Base-by-base conservation (phyloP, 2,329 filamentous ascomycete genomes). In the Aspergillus thermomutatus region DNA sequence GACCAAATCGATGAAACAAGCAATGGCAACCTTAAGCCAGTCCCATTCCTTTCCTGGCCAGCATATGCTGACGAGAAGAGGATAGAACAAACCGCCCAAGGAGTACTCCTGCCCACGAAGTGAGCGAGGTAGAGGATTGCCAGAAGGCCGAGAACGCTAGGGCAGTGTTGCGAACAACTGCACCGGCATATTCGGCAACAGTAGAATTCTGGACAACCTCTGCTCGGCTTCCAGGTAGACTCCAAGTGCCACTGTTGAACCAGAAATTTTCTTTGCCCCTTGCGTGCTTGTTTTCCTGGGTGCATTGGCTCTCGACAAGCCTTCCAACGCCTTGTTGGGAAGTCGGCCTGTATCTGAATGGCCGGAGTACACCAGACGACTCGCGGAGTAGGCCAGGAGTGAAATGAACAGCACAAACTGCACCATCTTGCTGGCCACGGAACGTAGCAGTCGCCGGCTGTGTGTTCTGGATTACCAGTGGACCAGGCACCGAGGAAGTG, bases 21-120 rank as follows among this genome's bases (percentile, higher is more conserved):
- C 19, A 45, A 37, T 31, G 31, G 31, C 28, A 34, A 31, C 14
- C 27, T 47, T 61, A 62, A 34, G 52, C 56, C 34, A 62, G 26
- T 40, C 58, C 57, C 52, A 64, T 25, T 57, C 60, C 61, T 56
- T 64, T 65, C 52, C 60, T 54, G 40, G 46, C 50, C 21, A 54
- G 50, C 50, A 51, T 55, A 54, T 58, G 56, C 34, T 60, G 53
- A 48, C 54, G 53, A 28, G 57, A 63, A 55, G 58, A 64, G 47
- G 55, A 51, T 10, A 62, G n/a, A n/a, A 59, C 54, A 40, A 63
- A 19, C 40, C 49, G 61, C 41, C 60, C 57, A 23, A 65, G 49
- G 34, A 57, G 49, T 6, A 25, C 26, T 3, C 60, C 56, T n/a
- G 58, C 49, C 56, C 40, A 60, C 9, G 65, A 65, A 17, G 52